Conservation (phyloP, 495 filamentous ascomycete species). For the Penicillium canescens region DNA sequence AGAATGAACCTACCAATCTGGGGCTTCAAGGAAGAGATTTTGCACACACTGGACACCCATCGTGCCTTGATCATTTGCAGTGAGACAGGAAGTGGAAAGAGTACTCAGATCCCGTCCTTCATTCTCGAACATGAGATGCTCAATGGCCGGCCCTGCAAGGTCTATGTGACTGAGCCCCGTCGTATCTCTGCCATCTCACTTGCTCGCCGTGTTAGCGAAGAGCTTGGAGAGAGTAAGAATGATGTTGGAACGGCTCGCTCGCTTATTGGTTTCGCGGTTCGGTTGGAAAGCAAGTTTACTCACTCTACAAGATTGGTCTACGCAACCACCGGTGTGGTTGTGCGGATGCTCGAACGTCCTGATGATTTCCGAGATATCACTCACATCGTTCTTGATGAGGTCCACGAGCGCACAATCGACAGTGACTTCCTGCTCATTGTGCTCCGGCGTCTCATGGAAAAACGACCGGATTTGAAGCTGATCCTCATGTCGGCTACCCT, state of each 20-base stretch:
- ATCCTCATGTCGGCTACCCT: constrained; percentile 97
- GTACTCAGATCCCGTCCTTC: constrained; percentile 92
- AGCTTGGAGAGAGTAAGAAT: constrained; percentile 79
- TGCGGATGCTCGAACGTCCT: constrained; percentile 92
- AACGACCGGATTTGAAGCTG: constrained; percentile 74
- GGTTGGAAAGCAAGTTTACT: constrained; percentile 83
- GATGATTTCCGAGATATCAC: constrained; percentile 84
- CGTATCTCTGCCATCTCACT: constrained; percentile 95
- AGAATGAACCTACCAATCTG: constrained; percentile 85
- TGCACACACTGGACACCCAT: constrained; percentile 68
- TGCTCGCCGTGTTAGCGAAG: constrained; percentile 87
- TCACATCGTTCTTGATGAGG: constrained; percentile 91
- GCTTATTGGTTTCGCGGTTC: constrained; percentile 89
- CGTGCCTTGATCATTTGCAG: constrained; percentile 90
- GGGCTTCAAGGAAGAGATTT: constrained; percentile 73
- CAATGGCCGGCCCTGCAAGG: constrained; percentile 77
- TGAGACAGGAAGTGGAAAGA: constrained; percentile 96
- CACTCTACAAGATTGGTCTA: constrained; percentile 81
- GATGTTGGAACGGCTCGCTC: constrained; percentile 82
- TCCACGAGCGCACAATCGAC: constrained; percentile 93
- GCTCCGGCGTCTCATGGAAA: constrained; percentile 73
- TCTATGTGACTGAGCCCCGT: constrained; percentile 95
- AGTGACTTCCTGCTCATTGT: constrained; percentile 93
- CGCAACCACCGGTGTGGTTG: constrained; percentile 85
- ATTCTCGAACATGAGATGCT: constrained; percentile 86